These are phyloP conservation scores for Hsuehochloa calcarea DNA, from an alignment of 176 grass and related monocot genomes.

Conservation along the genomic window DNA sequence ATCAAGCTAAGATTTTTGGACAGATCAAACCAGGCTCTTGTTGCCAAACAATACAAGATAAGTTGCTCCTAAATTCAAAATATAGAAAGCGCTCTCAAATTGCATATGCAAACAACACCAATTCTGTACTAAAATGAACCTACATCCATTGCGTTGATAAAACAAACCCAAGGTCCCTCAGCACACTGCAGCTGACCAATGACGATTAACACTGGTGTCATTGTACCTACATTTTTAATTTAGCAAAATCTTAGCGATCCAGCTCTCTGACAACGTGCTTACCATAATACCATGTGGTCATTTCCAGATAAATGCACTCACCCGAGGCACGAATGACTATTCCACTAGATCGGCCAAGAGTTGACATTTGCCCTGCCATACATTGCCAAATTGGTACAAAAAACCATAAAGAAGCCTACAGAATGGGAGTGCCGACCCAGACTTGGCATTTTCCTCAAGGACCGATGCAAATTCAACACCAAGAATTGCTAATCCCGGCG, in stretches of 20 bases:
- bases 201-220: not conserved
- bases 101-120: not conserved
- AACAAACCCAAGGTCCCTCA: not conserved
- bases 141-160: not conserved
- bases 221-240: not conserved
- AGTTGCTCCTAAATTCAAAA: not conserved
- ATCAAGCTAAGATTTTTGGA: not conserved
- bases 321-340: not conserved
- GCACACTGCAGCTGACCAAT: not conserved
- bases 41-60: not conserved
- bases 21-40: not conserved
- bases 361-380: not conserved
- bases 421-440: not conserved
- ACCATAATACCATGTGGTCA: conserved; percentile 20
- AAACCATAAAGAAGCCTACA: not conserved
- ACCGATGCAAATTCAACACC: not conserved
- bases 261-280: conserved; percentile 12
- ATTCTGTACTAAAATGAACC: not conserved
- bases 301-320: not conserved
- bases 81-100: not conserved
- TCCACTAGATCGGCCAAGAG: not conserved
- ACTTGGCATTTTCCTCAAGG: not conserved
- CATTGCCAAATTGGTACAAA: not conserved
- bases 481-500: not conserved
- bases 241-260: not conserved